Evolutionary conservation across 2,329 filamentous ascomycete species (phyloP).

Genomic region (Daldinia eschscholtzii): DNA sequence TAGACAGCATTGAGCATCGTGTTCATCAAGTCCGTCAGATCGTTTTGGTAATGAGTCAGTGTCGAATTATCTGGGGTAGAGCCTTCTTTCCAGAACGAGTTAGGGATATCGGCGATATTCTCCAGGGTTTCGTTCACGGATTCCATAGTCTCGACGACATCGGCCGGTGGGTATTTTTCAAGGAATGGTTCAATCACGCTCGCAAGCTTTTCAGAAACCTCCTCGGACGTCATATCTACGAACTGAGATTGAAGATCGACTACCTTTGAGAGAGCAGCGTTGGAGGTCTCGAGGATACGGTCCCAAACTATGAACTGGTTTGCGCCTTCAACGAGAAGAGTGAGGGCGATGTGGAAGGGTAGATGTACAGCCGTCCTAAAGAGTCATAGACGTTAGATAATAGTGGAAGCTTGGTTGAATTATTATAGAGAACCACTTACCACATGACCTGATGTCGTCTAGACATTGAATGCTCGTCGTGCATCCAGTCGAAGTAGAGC

Average conservation of each 20-base stretch:
- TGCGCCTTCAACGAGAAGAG: slow-evolving; percentile 73
- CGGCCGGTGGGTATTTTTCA: slow-evolving; percentile 49
- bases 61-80: slow-evolving; percentile 21
- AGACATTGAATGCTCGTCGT: slow-evolving; percentile 68
- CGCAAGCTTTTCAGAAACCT: slow-evolving; percentile 38
- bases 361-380: slow-evolving; percentile 67
- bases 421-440: slow-evolving; percentile 23
- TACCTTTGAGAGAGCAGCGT: slow-evolving; percentile 32
- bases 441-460: slow-evolving; percentile 69
- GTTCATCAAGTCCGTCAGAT: slow-evolving; percentile 41
- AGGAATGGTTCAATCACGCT: slow-evolving; percentile 46
- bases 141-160: slow-evolving; percentile 39
- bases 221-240: slow-evolving; percentile 30
- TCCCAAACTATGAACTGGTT: slow-evolving; percentile 67
- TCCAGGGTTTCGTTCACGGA: slow-evolving; percentile 37
- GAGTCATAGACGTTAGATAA: slow-evolving; percentile 2
- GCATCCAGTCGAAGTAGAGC: slow-evolving; percentile 72
- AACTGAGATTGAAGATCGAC: slow-evolving; percentile 14
- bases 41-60: slow-evolving; percentile 17
- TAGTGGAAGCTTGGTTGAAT: neutral
- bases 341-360: slow-evolving; percentile 72
- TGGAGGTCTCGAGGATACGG: slow-evolving; percentile 50
- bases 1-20: slow-evolving; percentile 48
- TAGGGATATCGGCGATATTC: slow-evolving; percentile 39
- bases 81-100: slow-evolving; percentile 43